Percentiles rank a stretch among this genome's conserved stretches.
Evolutionary conservation across 768 basidiomycete genomes (phyloP).

Genomic region (Xerocomus potaroensis): DNA sequence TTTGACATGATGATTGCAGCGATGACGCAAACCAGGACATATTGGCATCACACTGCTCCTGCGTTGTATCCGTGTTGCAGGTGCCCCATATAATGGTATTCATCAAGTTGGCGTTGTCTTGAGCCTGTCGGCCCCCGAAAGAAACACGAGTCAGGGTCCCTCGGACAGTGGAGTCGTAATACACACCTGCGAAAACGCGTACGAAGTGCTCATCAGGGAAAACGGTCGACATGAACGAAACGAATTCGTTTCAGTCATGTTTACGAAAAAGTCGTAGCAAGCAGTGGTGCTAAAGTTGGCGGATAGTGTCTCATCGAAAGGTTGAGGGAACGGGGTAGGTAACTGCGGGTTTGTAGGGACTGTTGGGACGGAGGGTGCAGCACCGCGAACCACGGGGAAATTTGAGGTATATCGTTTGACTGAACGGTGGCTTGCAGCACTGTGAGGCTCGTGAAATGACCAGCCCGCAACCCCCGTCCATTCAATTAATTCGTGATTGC

Average conservation of each 20-base stretch:
- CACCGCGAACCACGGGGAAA: slow-evolving; percentile 1
- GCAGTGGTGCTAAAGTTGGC: slow-evolving; percentile 60
- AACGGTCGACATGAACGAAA: slow-evolving; percentile 79
- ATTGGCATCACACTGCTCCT: slow-evolving; percentile 55
- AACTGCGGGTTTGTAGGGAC: slow-evolving; percentile 40
- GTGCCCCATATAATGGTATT: slow-evolving; percentile 76
- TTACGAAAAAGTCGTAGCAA: slow-evolving; percentile 69
- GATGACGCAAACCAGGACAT: slow-evolving; percentile 60
- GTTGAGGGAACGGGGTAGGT: slow-evolving; percentile 75
- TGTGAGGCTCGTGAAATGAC: slow-evolving; percentile 43
- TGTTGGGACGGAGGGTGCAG: slow-evolving; percentile 21
- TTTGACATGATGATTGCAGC: slow-evolving; percentile 47
- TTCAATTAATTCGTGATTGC: slow-evolving; percentile 28
- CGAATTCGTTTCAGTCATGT: slow-evolving; percentile 58
- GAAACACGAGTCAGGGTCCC: no score
- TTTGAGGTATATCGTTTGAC: slow-evolving; percentile 8
- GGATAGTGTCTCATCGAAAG: slow-evolving; percentile 60
- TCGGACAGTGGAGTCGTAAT: not conserved
- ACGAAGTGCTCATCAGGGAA: slow-evolving; percentile 59
- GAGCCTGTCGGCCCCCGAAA: no score
- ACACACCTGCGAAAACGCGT: slow-evolving; percentile 52
- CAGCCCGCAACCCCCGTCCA: slow-evolving; percentile 32
- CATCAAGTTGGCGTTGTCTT: slow-evolving; percentile 54
- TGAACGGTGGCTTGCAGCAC: slow-evolving; percentile 4
- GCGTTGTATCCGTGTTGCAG: slow-evolving; percentile 55